Evolutionary conservation across 108 stramenopile species (phyloP).

Genomic region (Cyclotella choctawhatcheeana): DNA sequence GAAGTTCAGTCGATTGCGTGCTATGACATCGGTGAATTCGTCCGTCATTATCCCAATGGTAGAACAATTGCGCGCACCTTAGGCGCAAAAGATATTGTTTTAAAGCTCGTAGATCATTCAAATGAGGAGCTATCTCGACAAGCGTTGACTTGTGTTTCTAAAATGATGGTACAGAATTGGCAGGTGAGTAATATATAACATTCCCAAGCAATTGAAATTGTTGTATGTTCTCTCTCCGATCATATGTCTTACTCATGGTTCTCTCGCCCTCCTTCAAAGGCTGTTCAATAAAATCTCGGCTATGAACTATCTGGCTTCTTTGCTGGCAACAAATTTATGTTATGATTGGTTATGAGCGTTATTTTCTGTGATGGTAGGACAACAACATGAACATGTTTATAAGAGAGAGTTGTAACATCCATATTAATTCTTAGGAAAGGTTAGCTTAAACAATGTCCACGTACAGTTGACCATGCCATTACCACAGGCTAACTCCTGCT

Average conservation of each 20-base stretch:
- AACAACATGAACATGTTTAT: neutral
- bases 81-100: slow-evolving; percentile 94
- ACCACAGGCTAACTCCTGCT: neutral
- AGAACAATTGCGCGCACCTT: slow-evolving; percentile 85
- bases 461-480: neutral
- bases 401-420: neutral
- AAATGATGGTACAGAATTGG: slow-evolving; percentile 97
- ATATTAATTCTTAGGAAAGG: neutral
- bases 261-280: too few species aligned
- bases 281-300: too few species aligned
- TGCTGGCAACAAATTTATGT: too few species aligned
- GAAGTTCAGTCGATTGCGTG: slow-evolving; percentile 95
- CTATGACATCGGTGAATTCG: slow-evolving; percentile 97
- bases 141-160: slow-evolving; percentile 94
- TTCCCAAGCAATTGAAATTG: too few species aligned
- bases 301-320: too few species aligned
- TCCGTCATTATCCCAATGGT: slow-evolving; percentile 96
- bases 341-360: too few species aligned
- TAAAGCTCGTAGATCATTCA: slow-evolving; percentile 93
- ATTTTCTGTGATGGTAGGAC: neutral
- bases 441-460: neutral
- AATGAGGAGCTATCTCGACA: slow-evolving; percentile 93
- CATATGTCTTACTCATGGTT: too few species aligned
- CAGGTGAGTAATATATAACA: slow-evolving; percentile 38
- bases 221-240: too few species aligned